Percentiles rank a stretch among this genome's conserved stretches.
Evolutionary conservation across 192 early-diverging fungal genomes (phyloP).

Genomic region (Chytriomyces hyalinus): DNA sequence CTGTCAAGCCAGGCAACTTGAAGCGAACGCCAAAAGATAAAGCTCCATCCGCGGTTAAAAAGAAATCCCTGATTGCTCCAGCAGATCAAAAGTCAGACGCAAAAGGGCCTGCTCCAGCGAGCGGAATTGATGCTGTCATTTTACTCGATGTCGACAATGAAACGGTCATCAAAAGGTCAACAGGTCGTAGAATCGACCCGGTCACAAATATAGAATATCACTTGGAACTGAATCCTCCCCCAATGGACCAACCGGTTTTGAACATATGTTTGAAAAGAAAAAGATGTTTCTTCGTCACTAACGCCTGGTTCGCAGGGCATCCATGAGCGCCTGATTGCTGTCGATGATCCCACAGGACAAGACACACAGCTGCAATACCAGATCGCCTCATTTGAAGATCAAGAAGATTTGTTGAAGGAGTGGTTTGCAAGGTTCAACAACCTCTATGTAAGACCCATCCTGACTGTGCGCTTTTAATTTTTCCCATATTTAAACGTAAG

Average conservation of each 20-base stretch:
- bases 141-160: constrained; percentile 62
- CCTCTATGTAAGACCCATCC: constrained; percentile 39
- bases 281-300: not conserved
- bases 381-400: constrained; percentile 60
- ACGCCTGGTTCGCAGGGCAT: constrained; percentile 38
- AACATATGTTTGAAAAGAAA: not conserved
- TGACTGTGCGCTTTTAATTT: not conserved
- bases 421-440: constrained; percentile 60
- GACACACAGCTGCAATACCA: constrained; percentile 59
- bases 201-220: constrained; percentile 58
- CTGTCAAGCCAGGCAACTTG: constrained; percentile 59
- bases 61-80: constrained; percentile 52
- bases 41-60: constrained; percentile 10
- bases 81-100: constrained; percentile 27
- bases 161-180: constrained; percentile 48
- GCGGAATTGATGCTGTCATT: constrained; percentile 59
- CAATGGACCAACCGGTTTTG: constrained; percentile 49
- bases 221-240: constrained; percentile 61
- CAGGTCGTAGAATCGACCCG: constrained; percentile 57
- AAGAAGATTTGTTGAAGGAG: constrained; percentile 60
- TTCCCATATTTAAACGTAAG: not conserved
- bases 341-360: constrained; percentile 47
- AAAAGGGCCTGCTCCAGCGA: constrained; percentile 28
- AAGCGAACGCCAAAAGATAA: constrained; percentile 52
- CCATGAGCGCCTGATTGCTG: constrained; percentile 47